Evolutionary conservation across 1,139 yeast genomes (phyloP).

Genomic region (Saccharomyces hybrid): DNA sequence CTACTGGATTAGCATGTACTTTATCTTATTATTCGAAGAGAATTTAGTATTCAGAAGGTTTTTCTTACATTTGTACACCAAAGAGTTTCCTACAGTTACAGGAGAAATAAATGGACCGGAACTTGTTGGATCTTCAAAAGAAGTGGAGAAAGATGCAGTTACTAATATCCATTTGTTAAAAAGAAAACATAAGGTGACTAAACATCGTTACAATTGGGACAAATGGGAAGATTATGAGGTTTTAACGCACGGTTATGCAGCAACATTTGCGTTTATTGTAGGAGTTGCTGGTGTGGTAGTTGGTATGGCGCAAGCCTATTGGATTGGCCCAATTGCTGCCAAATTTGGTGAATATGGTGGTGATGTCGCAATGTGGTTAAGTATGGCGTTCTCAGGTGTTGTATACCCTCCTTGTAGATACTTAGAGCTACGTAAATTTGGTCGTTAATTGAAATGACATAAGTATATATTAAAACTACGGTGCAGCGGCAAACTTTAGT

Average conservation of each 20-base stretch:
- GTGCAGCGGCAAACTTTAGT: not conserved
- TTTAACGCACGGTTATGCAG: conserved; percentile 59
- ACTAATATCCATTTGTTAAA: conserved; percentile 18
- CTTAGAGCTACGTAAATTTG: conserved; percentile 49
- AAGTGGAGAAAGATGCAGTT: conserved; percentile 4
- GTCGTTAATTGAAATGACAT: conserved; percentile 25
- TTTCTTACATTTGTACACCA: conserved; percentile 43
- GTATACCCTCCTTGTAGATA: conserved; percentile 59
- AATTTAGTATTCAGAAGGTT: conserved; percentile 59
- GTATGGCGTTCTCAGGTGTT: conserved; percentile 63
- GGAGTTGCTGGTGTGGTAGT: conserved; percentile 72
- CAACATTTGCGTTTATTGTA: conserved; percentile 47
- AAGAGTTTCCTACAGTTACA: conserved; percentile 41
- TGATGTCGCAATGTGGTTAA: conserved; percentile 75
- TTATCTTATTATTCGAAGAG: conserved; percentile 64
- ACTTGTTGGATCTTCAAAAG: not conserved
- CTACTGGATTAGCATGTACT: conserved; percentile 85
- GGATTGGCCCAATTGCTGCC: conserved; percentile 63
- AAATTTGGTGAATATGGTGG: conserved; percentile 55
- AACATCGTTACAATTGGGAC: conserved; percentile 51
- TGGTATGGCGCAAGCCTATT: conserved; percentile 79
- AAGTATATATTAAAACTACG: not conserved
- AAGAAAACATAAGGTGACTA: conserved; percentile 14
- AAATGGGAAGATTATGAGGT: conserved; percentile 52
- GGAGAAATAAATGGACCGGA: not conserved